Conservation (phyloP, 2,329 filamentous ascomycete genomes). For the Endocalyx cinctus region DNA sequence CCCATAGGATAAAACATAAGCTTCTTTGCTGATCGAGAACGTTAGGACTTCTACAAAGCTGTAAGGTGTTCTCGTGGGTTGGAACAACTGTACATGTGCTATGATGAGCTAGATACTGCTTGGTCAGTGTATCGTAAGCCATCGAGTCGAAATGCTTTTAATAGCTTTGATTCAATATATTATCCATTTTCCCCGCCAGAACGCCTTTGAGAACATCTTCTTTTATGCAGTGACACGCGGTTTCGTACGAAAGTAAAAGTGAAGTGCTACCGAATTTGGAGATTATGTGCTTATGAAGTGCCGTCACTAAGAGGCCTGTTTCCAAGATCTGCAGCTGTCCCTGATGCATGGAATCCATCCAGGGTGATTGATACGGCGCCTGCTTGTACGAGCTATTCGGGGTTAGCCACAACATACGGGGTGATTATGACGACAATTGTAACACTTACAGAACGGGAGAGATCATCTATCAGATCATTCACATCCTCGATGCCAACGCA, state of each 20-base stretch:
- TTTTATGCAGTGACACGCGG: too few relatives aligned
- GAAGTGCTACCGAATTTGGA: too few relatives aligned
- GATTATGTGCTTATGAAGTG: too few relatives aligned
- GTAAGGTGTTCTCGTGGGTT: slow-evolving; percentile 7
- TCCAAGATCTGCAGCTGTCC: slow-evolving; percentile 15
- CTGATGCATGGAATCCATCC: slow-evolving; percentile 69
- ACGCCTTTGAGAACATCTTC: too few relatives aligned
- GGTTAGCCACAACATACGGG: slow-evolving; percentile 11
- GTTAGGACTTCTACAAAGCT: slow-evolving; percentile 12
- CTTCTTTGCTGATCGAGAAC: slow-evolving; percentile 9
- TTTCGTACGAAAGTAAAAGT: too few relatives aligned
- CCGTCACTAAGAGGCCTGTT: too few relatives aligned
- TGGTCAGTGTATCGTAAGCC: too few relatives aligned
- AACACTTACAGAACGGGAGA: slow-evolving; percentile 77
- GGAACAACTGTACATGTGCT: too few relatives aligned
- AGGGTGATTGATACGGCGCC: slow-evolving; percentile 84
- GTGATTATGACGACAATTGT: slow-evolving; percentile 2
- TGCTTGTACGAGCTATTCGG: slow-evolving; percentile 75
- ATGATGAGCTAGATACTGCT: too few relatives aligned
- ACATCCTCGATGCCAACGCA: slow-evolving; percentile 96
- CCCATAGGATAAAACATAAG: slow-evolving; percentile 2
- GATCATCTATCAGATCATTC: slow-evolving; percentile 86
- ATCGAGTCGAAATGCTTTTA: too few relatives aligned
- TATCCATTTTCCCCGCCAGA: too few relatives aligned
- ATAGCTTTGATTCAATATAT: too few relatives aligned